Conservation (phyloP, 2,329 filamentous ascomycete species). For the Claviceps monticola region DNA sequence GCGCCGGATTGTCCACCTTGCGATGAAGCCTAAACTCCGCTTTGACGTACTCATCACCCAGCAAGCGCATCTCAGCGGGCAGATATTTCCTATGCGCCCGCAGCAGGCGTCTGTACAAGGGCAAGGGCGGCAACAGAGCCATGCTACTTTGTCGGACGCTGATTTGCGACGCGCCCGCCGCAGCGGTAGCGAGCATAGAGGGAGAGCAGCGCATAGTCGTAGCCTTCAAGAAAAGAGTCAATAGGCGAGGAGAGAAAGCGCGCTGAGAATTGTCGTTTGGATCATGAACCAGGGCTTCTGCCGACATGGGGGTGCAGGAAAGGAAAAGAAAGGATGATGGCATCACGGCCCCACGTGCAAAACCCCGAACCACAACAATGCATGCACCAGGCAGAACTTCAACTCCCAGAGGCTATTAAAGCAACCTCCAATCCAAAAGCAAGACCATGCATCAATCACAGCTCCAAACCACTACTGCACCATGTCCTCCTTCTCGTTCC, state of each 20-base stretch:
- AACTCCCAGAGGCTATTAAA: background rate
- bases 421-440: background rate
- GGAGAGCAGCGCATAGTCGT: conserved; percentile 11
- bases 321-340: too few species aligned
- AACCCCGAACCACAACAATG: background rate
- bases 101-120: conserved; percentile 75
- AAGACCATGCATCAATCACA: background rate
- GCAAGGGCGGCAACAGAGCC: conserved; percentile 75
- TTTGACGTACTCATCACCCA: conserved; percentile 91
- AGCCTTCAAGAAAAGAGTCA: too few species aligned
- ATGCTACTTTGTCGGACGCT: conserved; percentile 29
- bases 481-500: conserved; percentile 42
- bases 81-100: conserved; percentile 74
- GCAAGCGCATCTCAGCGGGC: conserved; percentile 56
- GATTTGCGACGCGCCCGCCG: conserved; percentile 11
- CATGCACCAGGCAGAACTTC: background rate
- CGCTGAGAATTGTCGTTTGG: too few species aligned
- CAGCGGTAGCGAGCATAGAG: conserved; percentile 16
- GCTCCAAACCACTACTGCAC: background rate
- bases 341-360: background rate
- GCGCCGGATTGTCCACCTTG: conserved; percentile 75
- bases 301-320: too few species aligned
- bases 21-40: conserved; percentile 78
- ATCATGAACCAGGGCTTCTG: too few species aligned
- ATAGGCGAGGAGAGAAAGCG: too few species aligned